These are phyloP conservation scores for Cercospora zeina DNA, from an alignment of 2,329 filamentous ascomycete genomes.

Conservation along the genomic window DNA sequence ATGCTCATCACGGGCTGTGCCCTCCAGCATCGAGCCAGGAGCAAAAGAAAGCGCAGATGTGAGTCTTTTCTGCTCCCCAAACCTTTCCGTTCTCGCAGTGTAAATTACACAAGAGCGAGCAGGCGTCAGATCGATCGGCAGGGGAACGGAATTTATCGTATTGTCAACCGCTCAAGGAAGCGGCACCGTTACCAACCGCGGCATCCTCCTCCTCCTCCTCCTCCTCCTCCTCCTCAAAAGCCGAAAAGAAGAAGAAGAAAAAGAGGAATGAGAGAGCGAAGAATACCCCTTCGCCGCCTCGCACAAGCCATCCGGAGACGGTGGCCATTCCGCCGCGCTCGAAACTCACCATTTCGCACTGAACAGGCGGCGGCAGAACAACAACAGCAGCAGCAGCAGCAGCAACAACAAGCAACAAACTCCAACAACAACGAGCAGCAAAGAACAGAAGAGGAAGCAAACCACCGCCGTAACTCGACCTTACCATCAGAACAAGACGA, in stretches of 20 bases:
- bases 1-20: background rate
- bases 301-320: background rate
- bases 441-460: no score
- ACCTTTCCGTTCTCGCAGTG: background rate
- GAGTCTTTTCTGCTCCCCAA: background rate
- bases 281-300: background rate
- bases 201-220: background rate
- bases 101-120: background rate
- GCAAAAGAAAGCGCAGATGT: background rate
- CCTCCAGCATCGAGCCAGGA: background rate
- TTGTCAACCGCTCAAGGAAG: background rate
- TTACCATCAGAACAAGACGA: background rate
- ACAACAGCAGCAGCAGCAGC: background rate
- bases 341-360: background rate
- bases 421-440: background rate
- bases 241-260: background rate
- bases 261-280: background rate
- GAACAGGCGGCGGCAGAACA: background rate
- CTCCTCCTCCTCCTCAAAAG: background rate
- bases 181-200: background rate
- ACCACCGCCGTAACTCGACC: background rate
- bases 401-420: background rate
- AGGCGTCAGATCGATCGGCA: background rate
- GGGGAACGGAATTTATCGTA: background rate
- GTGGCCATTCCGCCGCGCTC: background rate